These are phyloP conservation scores for Nymphaea colorata DNA, from an alignment of 164 flowering plant genomes.

Conservation along the genomic window DNA sequence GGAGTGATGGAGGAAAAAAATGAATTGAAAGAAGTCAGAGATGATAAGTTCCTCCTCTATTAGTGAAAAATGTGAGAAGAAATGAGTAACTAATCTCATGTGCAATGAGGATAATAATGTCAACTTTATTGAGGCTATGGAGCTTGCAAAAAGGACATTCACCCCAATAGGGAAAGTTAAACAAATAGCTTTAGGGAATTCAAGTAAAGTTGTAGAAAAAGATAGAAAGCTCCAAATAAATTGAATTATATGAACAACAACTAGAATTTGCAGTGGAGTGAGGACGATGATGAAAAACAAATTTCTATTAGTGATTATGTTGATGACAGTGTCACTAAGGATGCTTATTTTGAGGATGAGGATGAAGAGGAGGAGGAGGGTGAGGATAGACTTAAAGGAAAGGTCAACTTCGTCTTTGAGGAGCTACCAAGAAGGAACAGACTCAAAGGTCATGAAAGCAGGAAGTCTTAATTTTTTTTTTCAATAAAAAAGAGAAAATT, in stretches of 20 bases:
- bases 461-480: too few species aligned
- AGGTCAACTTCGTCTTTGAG: too few species aligned
- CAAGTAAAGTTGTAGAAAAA: not conserved
- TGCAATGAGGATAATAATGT: not conserved
- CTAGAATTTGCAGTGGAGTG: not conserved
- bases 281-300: constrained; percentile 2
- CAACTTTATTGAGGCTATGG: too few species aligned
- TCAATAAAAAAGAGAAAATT: too few species aligned
- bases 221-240: constrained; percentile 8
- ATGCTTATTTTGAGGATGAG: not conserved
- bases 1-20: not conserved
- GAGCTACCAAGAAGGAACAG: too few species aligned
- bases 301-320: not conserved
- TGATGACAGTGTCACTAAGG: not conserved
- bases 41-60: not conserved
- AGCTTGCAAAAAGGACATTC: too few species aligned
- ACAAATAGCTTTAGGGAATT: not conserved
- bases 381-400: too few species aligned
- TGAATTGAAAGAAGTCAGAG: not conserved
- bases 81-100: not conserved
- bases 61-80: not conserved
- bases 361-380: not conserved
- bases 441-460: too few species aligned
- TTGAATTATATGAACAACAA: not conserved
- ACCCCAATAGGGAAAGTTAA: too few species aligned